Base-by-base conservation (phyloP, 768 basidiomycete species). In the Coprinopsis cinerea region DNA sequence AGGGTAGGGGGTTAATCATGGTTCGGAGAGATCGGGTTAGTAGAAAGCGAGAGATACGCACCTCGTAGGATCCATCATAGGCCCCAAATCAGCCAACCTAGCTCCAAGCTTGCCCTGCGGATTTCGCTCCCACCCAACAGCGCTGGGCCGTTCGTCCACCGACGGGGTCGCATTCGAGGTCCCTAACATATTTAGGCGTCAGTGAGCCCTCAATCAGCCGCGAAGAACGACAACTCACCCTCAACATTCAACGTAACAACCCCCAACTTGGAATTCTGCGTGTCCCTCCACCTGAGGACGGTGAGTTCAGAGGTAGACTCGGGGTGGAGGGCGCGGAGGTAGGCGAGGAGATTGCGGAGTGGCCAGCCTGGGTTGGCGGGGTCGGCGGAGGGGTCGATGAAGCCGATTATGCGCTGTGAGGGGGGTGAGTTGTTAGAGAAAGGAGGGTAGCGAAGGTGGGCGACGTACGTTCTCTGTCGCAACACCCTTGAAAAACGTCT, bases 61-160 rank as follows among this genome's bases (percentile, higher is more conserved):
- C 91, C 82, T 75, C 3, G 75, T 70, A 0, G 95, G 96, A 64
- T 97, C 94, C 93, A 98, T 96, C 83, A 93, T 89, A 0, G 93
- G 88, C 7, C 88, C 93, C 15, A 99, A 66, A 67, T 98, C 93
- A 0, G 94, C 93, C 47, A 92, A 59, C 14, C 91, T 77, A 18
- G 94, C 89, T 1, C 81, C 88, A 2, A 98, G 74, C 60, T 94
- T 94, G 17, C 92, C 93, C 60, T 80, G 79, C 17, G 72, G 76
- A 64, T 92, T 94, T 73, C 90, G 91, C 70, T 98, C 95, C 96
- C 96, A 99, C 4, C 95, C 96, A 0, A 95, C 86, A 0, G 91
- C 87, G 7, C 70, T 68, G 0, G 88, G 86, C 7, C 74, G 67
- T 2, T 44, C 37, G 10, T 57, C 28, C 17, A 57, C 37, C 0